Conservation (phyloP, 1,284 basidiomycete species). For the Leucoagaricus sp. region DNA sequence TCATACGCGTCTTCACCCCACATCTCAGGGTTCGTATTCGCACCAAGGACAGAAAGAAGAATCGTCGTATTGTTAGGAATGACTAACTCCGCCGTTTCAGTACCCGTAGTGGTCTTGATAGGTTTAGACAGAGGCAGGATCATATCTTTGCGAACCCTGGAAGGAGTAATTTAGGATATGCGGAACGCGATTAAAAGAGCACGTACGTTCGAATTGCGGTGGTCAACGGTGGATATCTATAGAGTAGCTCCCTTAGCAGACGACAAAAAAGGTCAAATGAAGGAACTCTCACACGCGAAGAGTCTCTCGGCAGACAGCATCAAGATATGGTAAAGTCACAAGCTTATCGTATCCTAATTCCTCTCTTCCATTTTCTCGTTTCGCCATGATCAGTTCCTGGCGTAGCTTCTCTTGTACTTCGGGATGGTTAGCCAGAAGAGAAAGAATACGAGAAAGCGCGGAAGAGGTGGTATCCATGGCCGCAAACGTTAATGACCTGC, state of each 20-base stretch:
- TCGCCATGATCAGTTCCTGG: conserved; percentile 20
- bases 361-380: conserved; percentile 17
- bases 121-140: conserved; percentile 24
- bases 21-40: conserved; percentile 35
- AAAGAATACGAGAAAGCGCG: too few relatives aligned
- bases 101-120: conserved; percentile 21
- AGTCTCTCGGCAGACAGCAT: conserved; percentile 45
- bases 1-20: conserved; percentile 26
- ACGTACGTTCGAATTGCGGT: conserved; percentile 25
- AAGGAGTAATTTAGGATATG: conserved; percentile 12
- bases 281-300: conserved; percentile 34
- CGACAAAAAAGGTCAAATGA: background rate
- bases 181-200: background rate
- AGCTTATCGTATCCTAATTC: conserved; percentile 38
- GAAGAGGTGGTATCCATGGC: too few relatives aligned
- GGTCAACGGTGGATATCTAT: conserved; percentile 30
- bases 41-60: conserved; percentile 34
- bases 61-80: conserved; percentile 35
- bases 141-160: conserved; percentile 20
- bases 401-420: conserved; percentile 15
- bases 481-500: too few relatives aligned
- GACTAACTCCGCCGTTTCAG: conserved; percentile 21
- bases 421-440: conserved; percentile 9
- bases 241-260: background rate
- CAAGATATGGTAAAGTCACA: conserved; percentile 40